A percentile compares a stretch with the other conserved stretches of the same genome.
Conservation (phyloP, 2,329 filamentous ascomycete species). For the Verticillium klebahnii region DNA sequence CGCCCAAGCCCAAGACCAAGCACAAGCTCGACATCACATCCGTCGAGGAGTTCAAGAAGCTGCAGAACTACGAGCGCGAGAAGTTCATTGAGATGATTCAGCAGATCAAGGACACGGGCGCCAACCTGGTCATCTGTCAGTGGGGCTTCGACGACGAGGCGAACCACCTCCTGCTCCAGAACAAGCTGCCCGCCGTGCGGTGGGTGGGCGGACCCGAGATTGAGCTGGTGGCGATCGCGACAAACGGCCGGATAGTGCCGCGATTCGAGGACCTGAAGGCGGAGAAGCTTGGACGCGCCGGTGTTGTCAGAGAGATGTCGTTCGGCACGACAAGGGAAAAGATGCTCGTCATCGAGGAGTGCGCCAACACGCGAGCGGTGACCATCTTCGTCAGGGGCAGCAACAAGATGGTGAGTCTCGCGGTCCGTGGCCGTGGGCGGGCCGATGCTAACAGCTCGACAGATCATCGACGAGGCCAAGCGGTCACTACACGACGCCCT, state of each 20-base stretch:
- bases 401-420: slow-evolving; percentile 90
- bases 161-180: slow-evolving; percentile 94
- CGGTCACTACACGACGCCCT: slow-evolving; percentile 95
- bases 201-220: slow-evolving; percentile 99
- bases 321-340: slow-evolving; percentile 98
- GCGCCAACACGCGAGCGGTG: slow-evolving; percentile 93
- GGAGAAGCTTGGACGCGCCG: slow-evolving; percentile 87
- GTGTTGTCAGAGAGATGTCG: slow-evolving; percentile 87
- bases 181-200: slow-evolving; percentile 89
- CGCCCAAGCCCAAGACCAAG: slow-evolving; percentile 99
- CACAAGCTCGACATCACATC: slow-evolving; percentile 97
- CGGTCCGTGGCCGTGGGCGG: not conserved
- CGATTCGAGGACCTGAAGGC: slow-evolving; percentile 90
- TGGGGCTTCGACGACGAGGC: slow-evolving; percentile 99
- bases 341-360: slow-evolving; percentile 99
- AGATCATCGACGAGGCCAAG: slow-evolving; percentile 99
- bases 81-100: slow-evolving; percentile 99
- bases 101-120: slow-evolving; percentile 94
- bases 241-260: slow-evolving; percentile 95
- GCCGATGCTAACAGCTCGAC: slow-evolving; percentile 14
- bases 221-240: slow-evolving; percentile 96
- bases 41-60: slow-evolving; percentile 96
- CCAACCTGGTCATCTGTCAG: slow-evolving; percentile 96
- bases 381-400: slow-evolving; percentile 94
- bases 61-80: slow-evolving; percentile 90